Base-by-base conservation (phyloP, 495 filamentous ascomycete species). In the Penicillium turbatum region DNA sequence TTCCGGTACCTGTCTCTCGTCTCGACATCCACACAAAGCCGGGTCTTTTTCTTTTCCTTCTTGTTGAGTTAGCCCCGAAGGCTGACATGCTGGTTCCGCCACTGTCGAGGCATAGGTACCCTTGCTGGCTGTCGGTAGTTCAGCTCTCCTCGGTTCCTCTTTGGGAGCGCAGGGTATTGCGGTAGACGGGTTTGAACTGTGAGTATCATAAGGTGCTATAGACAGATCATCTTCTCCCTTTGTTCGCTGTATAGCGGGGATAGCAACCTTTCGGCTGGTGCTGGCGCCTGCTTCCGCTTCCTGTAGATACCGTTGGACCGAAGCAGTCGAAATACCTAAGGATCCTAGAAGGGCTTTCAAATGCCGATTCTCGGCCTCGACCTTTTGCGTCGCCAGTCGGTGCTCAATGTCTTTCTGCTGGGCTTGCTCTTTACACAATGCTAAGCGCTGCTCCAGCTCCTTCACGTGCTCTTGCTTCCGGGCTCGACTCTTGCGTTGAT, bases 401-500 rank as follows among this genome's bases (percentile, higher is more conserved):
- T 75, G 61, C 35, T 72, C 62, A 7, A 76, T 64, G 43, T 76
- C 72, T 39, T 62, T 67, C 15, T 60, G 63, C 12, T 66, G 64
- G 6, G 60, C 56, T 44, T 71, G 50, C 44, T 69, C 59, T 61
- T 91, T 83, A 57, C 74, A 85, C 7, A 69, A 54, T n/a, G 78
- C 77, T 40, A 89, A 63, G 51, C 80, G 83, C 37, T 77, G 64
- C 63, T 93, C 89, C 27, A 93, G 73, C 19, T 87, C 82, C 31
- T 80, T 71, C 16, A 89, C 67, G 63, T 95, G 88, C 63, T 90
- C 85, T 70, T 88, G 90, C 53, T 82, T 82, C 19, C 85, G 76
- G 11, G 88, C 87, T 21, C 89, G 83, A 41, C 86, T 90, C 34
- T 84, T 86, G 38, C 89, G 81, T 62, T 93, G 89, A 65, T 93